Conservation (phyloP, 768 basidiomycete species). For the Boletus subparvulus region DNA sequence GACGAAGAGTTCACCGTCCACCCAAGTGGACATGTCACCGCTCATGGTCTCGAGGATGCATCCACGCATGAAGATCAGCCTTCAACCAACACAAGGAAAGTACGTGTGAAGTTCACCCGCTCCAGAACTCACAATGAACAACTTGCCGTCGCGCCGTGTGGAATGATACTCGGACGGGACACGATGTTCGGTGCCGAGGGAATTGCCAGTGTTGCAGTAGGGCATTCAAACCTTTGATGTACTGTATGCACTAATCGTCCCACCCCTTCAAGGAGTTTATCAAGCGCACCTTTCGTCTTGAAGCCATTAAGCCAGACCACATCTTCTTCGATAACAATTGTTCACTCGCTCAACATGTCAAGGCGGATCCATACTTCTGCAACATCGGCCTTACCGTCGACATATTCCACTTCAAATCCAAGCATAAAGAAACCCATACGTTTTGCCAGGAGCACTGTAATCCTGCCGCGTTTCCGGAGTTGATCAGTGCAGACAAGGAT, state of each 20-base stretch:
- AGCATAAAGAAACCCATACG: conserved; percentile 31
- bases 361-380: conserved; percentile 3
- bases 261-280: not conserved
- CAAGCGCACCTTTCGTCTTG: not conserved
- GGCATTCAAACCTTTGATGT: too few species aligned
- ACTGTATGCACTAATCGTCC: too few species aligned
- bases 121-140: conserved; percentile 5
- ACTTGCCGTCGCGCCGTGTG: not conserved
- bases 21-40: too few species aligned
- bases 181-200: conserved; percentile 7
- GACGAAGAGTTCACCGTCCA: too few species aligned
- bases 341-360: conserved; percentile 1
- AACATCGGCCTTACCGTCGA: conserved; percentile 32
- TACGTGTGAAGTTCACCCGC: too few species aligned
- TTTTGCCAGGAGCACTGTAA: conserved; percentile 34
- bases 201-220: too few species aligned
- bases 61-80: too few species aligned
- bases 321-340: conserved; percentile 13
- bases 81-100: too few species aligned
- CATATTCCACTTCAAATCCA: conserved; percentile 39
- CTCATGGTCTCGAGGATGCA: too few species aligned
- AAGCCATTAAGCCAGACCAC: not conserved
- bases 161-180: not conserved
- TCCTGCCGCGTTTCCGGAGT: conserved; percentile 28
- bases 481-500: conserved; percentile 18